Base-by-base conservation (phyloP, 1,139 yeast genomes). In the Candida buenavistaensis region DNA sequence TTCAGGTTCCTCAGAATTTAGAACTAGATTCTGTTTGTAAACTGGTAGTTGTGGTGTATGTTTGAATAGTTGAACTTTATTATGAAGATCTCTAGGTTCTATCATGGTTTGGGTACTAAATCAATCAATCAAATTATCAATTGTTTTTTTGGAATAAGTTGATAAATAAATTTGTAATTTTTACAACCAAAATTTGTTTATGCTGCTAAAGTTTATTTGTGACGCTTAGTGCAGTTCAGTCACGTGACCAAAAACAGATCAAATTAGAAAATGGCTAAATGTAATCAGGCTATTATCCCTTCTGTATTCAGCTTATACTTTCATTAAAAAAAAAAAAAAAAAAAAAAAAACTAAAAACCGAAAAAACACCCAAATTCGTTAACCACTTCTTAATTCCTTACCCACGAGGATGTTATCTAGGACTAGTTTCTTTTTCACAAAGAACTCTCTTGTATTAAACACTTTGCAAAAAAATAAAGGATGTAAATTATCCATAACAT, bases 371-470 rank as follows among this genome's bases (percentile, higher is more conserved):
- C 19, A 17, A 17, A 17, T 7, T 17, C n/a, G n/a, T n/a, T n/a
- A n/a, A n/a, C n/a, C n/a, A n/a, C n/a, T n/a, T n/a, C n/a, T n/a
- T n/a, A n/a, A 10, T 25, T 14, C 11, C 17, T 25, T 13, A n/a
- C n/a, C n/a, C n/a, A n/a, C n/a, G n/a, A n/a, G n/a, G n/a, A 61
- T 61, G 64, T 54, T 62, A 40, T 63, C 68, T 32, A 61, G 62
- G 44, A 55, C 72, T 8, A 59, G 65, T 43, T 68, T 70, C 51
- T 71, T 64, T 53, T 71, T 72, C 51, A 60, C 73, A 27, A 60
- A 57, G 48, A 72, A 71, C 51, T 43, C 68, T 8, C 54, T 63
- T 24, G 64, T 72, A 40, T 48, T 57, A 49, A 56, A 42, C 46
- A 64, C 50, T 26, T 52, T 58, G 40, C 51, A 55, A 25, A 59